These are phyloP conservation scores for Wickerhamiella galacta DNA, from an alignment of 805 yeast genomes.

Conservation along the genomic window DNA sequence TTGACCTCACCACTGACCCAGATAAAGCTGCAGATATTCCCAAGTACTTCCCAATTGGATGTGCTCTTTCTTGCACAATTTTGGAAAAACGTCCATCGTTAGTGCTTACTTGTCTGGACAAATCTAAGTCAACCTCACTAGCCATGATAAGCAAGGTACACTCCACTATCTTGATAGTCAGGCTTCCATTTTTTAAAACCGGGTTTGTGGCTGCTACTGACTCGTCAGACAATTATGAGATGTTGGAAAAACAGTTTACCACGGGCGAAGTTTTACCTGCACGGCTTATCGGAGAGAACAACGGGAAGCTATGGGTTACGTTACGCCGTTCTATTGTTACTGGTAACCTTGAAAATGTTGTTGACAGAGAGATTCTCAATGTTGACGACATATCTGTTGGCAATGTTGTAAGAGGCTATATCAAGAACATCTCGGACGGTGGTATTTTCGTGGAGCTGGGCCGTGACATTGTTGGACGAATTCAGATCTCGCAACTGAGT, in stretches of 20 bases:
- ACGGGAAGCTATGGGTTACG: constrained; percentile 5
- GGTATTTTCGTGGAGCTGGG: constrained; percentile 60
- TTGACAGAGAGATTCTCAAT: constrained; percentile 14
- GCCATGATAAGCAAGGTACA: constrained; percentile 44
- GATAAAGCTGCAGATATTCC: constrained; percentile 32
- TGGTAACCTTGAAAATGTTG: background rate
- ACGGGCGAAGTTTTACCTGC: constrained; percentile 42
- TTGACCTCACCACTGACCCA: constrained; percentile 42
- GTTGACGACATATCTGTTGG: constrained; percentile 43
- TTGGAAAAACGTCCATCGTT: constrained; percentile 29
- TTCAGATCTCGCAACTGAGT: constrained; percentile 63
- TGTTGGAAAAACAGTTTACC: constrained; percentile 20
- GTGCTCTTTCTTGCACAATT: constrained; percentile 46
- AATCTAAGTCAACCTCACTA: constrained; percentile 42
- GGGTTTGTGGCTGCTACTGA: constrained; percentile 62
- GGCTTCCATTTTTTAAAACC: constrained; percentile 43
- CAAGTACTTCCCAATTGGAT: constrained; percentile 51
- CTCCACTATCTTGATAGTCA: constrained; percentile 47
- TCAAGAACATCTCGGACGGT: constrained; percentile 62
- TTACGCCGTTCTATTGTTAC: constrained; percentile 1
- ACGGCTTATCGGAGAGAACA: constrained; percentile 3
- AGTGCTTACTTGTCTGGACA: constrained; percentile 20
- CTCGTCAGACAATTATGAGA: constrained; percentile 49
- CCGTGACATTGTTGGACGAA: constrained; percentile 55
- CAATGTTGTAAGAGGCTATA: constrained; percentile 63